phyloP scores from a whole-genome alignment of 139 green algal genomes.

The Chlamydomonas asymmetrica region DNA sequence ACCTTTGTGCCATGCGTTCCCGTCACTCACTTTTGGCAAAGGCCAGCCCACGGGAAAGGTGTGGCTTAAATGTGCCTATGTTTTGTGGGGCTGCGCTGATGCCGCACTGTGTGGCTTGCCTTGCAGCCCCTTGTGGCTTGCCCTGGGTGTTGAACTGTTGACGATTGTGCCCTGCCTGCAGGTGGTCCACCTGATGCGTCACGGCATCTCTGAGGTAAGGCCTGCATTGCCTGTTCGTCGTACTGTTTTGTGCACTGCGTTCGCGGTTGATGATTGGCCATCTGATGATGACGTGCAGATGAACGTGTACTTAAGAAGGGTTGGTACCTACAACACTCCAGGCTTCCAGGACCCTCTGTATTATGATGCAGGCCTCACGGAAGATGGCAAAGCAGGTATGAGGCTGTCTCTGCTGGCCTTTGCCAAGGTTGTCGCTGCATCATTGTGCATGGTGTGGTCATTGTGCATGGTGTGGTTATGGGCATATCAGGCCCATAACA shows the following conservation, averaged over 20 bases:
- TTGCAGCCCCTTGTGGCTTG: not conserved
- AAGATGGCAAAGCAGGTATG: conserved; percentile 1
- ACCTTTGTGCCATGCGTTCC: too few relatives aligned
- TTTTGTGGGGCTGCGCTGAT: too few relatives aligned
- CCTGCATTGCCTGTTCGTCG: too few relatives aligned
- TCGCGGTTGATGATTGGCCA: too few relatives aligned
- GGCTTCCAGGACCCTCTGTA: conserved; percentile 41
- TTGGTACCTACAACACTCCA: conserved; percentile 9
- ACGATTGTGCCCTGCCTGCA: not conserved
- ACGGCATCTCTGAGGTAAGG: conserved; percentile 52
- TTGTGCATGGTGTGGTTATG: not conserved
- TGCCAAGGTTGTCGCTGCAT: too few relatives aligned
- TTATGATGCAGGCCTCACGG: conserved; percentile 10
- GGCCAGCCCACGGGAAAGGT: too few relatives aligned
- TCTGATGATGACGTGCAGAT: too few relatives aligned
- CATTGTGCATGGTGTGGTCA: too few relatives aligned
- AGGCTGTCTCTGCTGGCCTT: too few relatives aligned
- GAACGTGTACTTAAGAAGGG: conserved; percentile 47
- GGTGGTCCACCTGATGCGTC: conserved; percentile 38
- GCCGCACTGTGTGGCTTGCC: not conserved
- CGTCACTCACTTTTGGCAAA: too few relatives aligned
- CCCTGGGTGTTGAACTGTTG: not conserved
- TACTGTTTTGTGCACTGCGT: too few relatives aligned
- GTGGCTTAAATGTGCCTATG: too few relatives aligned
- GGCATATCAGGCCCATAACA: not conserved